A percentile compares a stretch with the other conserved stretches of the same genome.
Conservation (phyloP, 371 early-diverging fungal species). For the Capillidium rhysosporum region DNA sequence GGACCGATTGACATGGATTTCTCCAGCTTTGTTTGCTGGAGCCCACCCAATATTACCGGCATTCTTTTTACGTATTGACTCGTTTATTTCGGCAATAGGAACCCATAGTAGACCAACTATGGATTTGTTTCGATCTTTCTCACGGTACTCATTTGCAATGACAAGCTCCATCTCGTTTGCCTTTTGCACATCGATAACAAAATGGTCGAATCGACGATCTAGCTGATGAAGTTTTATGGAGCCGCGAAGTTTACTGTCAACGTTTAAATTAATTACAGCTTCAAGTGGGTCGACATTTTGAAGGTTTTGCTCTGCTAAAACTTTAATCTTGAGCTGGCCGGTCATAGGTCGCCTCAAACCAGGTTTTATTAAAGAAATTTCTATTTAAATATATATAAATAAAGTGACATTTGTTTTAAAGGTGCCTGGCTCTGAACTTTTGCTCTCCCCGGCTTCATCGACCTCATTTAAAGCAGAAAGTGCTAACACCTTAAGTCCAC, state of each 20-base stretch:
- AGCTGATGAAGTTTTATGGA: conserved; percentile 38
- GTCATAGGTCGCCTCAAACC: conserved; percentile 49
- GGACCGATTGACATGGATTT: neutral
- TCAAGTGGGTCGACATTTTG: conserved; percentile 42
- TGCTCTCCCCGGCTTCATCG: no score
- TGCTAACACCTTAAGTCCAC: neutral
- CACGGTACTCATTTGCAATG: conserved; percentile 44
- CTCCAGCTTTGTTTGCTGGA: neutral
- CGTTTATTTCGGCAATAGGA: conserved; percentile 54
- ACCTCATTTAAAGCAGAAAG: neutral
- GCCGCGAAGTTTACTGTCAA: conserved; percentile 58
- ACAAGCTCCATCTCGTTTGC: conserved; percentile 83
- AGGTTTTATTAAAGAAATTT: conserved; percentile 15
- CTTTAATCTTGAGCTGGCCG: conserved; percentile 43
- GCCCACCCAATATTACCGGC: conserved; percentile 10
- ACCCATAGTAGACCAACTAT: conserved; percentile 69
- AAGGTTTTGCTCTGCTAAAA: conserved; percentile 39
- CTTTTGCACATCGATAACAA: conserved; percentile 62
- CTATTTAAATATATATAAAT: neutral
- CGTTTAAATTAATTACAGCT: conserved; percentile 34
- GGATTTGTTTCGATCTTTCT: conserved; percentile 23
- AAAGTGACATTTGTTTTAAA: neutral
- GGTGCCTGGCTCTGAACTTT: neutral
- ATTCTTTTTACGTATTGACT: conserved; percentile 46
- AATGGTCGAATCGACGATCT: conserved; percentile 66